Conservation (phyloP, 257 asterid genomes). For the Apocynum venetum region DNA sequence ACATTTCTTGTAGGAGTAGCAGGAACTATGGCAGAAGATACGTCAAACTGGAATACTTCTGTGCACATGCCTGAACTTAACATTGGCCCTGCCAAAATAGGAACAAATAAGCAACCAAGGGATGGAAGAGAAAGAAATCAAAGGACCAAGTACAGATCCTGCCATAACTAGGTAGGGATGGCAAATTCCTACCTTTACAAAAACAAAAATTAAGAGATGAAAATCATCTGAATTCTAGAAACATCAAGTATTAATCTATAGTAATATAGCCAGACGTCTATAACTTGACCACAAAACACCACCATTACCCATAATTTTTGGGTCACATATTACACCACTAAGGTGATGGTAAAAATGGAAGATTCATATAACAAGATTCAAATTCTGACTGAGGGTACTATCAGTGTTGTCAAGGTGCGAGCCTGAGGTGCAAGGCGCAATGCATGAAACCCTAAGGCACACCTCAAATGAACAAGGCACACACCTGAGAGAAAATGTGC, state of each 20-base stretch:
- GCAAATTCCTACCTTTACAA: neutral
- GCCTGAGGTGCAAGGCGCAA: too few relatives aligned
- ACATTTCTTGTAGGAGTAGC: constrained; percentile 48
- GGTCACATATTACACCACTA: neutral
- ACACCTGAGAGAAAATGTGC: too few relatives aligned
- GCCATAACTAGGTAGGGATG: neutral
- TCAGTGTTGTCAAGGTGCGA: too few relatives aligned
- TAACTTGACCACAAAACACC: neutral
- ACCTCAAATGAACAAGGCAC: too few relatives aligned
- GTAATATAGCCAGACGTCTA: neutral
- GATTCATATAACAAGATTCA: neutral
- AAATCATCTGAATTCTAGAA: neutral
- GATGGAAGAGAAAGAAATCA: neutral
- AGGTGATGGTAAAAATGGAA: neutral
- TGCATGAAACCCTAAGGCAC: too few relatives aligned
- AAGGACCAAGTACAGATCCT: neutral
- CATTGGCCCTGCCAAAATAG: constrained; percentile 68
- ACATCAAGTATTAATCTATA: neutral
- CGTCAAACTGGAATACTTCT: constrained; percentile 94
- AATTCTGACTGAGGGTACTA: neutral
- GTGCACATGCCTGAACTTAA: constrained; percentile 91
- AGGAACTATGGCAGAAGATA: constrained; percentile 68
- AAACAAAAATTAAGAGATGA: neutral
- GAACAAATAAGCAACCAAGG: neutral
- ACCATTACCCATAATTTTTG: neutral